Base-by-base conservation (phyloP, 306 rosid species). In the Ammopiptanthus mongolicus region DNA sequence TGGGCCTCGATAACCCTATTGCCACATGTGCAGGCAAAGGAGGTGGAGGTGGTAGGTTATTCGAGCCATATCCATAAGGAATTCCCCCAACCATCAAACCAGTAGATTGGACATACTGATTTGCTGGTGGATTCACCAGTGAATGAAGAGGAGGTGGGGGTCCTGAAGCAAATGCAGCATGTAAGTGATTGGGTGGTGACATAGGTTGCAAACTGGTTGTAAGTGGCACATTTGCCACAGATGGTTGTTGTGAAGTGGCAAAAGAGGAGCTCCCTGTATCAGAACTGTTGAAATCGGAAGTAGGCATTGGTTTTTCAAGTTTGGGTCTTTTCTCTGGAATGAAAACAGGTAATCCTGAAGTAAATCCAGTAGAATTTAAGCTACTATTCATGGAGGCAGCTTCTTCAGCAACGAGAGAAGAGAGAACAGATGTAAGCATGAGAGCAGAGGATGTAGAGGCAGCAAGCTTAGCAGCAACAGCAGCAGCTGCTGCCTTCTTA, bases 361-460 rank as follows among this genome's bases (percentile, higher is more conserved):
- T 39, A 70, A 87, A 81, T 65, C 83, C 92, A 33, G 81, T 74
- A 53, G 93, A 80, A 13, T 78, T 87, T 63, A 78, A 52, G 78
- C 86, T 48, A 31, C 84, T 84, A 48, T 82, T 89, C 84, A 78
- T 75, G 57, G 90, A 90, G 80, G 98, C 90, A 81, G 90, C 95
- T 85, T 93, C 98, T 87, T 90, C 98, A 46, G 98, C 97, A 9
- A 87, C 97, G 58, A 93, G 91, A 9, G 97, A 93, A 34, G 97
- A 89, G 58, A 93, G 93, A 69, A 89, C 91, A 67, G 97, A 93
- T n/a, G 95, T 84, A 64, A 93, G 87, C 97, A 93, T 93, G 77
- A 86, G 93, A 13, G 98, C 98, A 28, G 97, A 93, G 33, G 98
- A 93, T 19, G 95, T 47, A 21, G 98, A 93, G 10, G 97, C 98